Conservation (phyloP, 1,284 basidiomycete genomes). For the Melampsora americana region DNA sequence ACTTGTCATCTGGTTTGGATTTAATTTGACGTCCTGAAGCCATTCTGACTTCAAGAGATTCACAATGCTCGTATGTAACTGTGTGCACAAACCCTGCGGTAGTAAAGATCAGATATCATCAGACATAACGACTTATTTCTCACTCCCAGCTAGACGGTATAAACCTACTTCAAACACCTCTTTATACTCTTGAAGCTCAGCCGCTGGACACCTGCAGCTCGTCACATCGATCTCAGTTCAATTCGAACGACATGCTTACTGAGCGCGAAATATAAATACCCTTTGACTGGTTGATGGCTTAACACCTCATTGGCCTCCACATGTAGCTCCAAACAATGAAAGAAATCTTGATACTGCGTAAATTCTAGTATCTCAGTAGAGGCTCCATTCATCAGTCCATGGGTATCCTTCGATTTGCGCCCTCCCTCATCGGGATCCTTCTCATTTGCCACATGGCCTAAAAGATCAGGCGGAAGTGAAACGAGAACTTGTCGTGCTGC, state of each 20-base stretch:
- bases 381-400: background rate
- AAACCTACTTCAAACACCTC: constrained; percentile 26
- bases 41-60: constrained; percentile 37
- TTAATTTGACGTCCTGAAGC: constrained; percentile 33
- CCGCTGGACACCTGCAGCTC: background rate
- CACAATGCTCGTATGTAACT: constrained; percentile 28
- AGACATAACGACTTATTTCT: too few species aligned
- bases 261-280: constrained; percentile 6
- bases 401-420: background rate
- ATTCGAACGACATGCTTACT: background rate
- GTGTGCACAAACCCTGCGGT: constrained; percentile 29
- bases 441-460: constrained; percentile 50
- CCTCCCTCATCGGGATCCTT: constrained; percentile 19
- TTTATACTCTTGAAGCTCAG: constrained; percentile 29
- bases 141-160: background rate
- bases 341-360: constrained; percentile 42
- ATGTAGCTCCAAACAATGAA: constrained; percentile 41
- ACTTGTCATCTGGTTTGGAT: constrained; percentile 10
- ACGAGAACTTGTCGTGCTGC: constrained; percentile 67
- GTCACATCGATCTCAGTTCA: background rate
- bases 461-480: constrained; percentile 67
- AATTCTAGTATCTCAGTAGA: constrained; percentile 42
- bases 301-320: constrained; percentile 42
- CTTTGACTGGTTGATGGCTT: constrained; percentile 29
- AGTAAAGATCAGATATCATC: too few species aligned